Base-by-base conservation (phyloP, 306 rosid species). In the Quercus cerris region DNA sequence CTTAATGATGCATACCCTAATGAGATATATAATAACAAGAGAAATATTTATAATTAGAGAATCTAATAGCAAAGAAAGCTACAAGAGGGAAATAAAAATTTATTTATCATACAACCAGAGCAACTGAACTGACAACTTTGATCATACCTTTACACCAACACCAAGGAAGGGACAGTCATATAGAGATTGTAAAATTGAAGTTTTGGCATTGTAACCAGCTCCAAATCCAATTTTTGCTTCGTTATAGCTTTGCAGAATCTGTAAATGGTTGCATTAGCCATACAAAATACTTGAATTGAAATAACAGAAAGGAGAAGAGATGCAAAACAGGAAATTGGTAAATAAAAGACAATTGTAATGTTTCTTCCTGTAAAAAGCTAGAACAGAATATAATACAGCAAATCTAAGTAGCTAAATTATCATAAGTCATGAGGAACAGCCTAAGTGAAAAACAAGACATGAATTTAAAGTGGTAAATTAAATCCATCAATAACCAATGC, bases 191-290 rank as follows among this genome's bases (percentile, higher is more conserved):
- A 88, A 77, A 83, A 95, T 89, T 80, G 98, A 93, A 76, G 88
- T 88, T 84, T 86, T 82, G 63, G 90, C 77, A 88, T 86, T 85
- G 81, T 90, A 82, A 63, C 97, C 98, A 68, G 93, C 90, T 82
- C 99, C 99, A 86, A 95, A 90, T 86, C 99, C 97, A 79, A 95
- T 78, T 74, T 90, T 92, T 56, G 94, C 99, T 81, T 93, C 93
- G 72, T 91, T 90, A 82, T 83, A 88, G 81, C 84, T 83, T 77
- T 86, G 86, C 79, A 95, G 71, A 74, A 91, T 84, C 99, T 95
- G 96, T 23, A 81, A 33, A 88, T 20, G 70, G 86, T 76, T 78
- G 76, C 79, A 76, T 54, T 57, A 66, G 81, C 77, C 59, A 82
- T 62, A 83, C 31, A 80, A 77, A 73, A 70, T 73, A 84, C 82